Percentiles rank a stretch among this genome's conserved stretches.
phyloP scores from a whole-genome alignment of 768 basidiomycete species.

The Macrolepiota dolichaula region DNA sequence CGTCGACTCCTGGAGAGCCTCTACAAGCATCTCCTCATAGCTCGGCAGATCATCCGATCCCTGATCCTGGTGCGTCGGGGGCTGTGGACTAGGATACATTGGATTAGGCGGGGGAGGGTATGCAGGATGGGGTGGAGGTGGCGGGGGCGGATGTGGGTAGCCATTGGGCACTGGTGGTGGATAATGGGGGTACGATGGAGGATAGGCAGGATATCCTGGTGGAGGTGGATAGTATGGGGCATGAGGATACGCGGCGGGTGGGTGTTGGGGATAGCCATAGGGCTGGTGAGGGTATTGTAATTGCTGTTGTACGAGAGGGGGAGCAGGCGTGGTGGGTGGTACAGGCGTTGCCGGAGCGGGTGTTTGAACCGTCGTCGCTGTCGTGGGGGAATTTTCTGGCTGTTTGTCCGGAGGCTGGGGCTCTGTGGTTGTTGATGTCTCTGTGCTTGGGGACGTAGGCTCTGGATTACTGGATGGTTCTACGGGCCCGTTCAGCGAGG shows the following conservation, averaged over 20 bases:
- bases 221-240: conserved; percentile 60
- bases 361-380: conserved; percentile 11
- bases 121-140: conserved; percentile 32
- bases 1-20: conserved; percentile 61
- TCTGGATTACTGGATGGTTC: conserved; percentile 1
- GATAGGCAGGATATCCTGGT: conserved; percentile 39
- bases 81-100: conserved; percentile 20
- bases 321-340: conserved; percentile 14
- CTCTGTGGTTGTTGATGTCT: conserved; percentile 15
- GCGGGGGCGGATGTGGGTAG: conserved; percentile 34
- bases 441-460: conserved; percentile 12
- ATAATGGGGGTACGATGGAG: conserved; percentile 34
- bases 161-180: conserved; percentile 34
- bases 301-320: conserved; percentile 16
- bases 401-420: conserved; percentile 21
- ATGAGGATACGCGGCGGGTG: conserved; percentile 60
- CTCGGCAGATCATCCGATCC: conserved; percentile 64
- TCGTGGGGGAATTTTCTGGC: conserved; percentile 3
- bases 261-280: conserved; percentile 44
- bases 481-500: not conserved
- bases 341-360: conserved; percentile 17
- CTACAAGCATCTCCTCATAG: conserved; percentile 91
- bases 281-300: conserved; percentile 48
- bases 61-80: conserved; percentile 24
- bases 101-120: conserved; percentile 29